Base-by-base conservation (phyloP, 495 filamentous ascomycete genomes). In the Xanthoparmelia taractica region DNA sequence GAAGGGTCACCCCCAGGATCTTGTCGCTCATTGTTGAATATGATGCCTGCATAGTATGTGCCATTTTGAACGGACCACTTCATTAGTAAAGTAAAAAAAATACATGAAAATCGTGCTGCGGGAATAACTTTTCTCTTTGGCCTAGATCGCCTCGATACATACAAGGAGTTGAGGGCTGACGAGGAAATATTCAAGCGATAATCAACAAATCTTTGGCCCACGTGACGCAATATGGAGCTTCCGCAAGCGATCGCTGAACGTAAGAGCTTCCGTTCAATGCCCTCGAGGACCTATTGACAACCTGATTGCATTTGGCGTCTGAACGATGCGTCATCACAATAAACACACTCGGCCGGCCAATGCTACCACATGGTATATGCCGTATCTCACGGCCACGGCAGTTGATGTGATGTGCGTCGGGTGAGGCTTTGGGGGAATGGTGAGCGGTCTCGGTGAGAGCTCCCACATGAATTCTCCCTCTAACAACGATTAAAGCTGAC, bases 381-480 rank as follows among this genome's bases (percentile, higher is more conserved):
- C 38, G 2, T 58, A 58, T 31, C 33, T 58, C 38, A 34, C 33
- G 11, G 56, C 56, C 33, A 25, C 25, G 13, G 56, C 33, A 12
- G 25, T 58, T 41, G 56, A 58, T 38, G 34, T 34, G 11, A 58
- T 58, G 33, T 58, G 56, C 15, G 34, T 38, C n/a, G 38, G 56
- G 25, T 20, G 37, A 58, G 56, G 56, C 25, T 18, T 37, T 33
- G 18, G 1, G 25, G 56, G 56, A 58, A 25, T 38, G 10, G 4
- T 41, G 15, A 23, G 3, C 20, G 20, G 7, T 41, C 56, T 58
- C 38, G 56, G 56, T 52, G 48, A 52, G 48, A 52, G 27, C 27
- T 18, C 2, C 27, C 12, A 33, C 5, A 52, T 6, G 27, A 18
- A 13, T 33, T 20, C 27, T 11, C 5, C 5, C 31, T 31, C 3